Evolutionary conservation across 2,329 filamentous ascomycete species (phyloP).

Genomic region (Westerdykella ornata): DNA sequence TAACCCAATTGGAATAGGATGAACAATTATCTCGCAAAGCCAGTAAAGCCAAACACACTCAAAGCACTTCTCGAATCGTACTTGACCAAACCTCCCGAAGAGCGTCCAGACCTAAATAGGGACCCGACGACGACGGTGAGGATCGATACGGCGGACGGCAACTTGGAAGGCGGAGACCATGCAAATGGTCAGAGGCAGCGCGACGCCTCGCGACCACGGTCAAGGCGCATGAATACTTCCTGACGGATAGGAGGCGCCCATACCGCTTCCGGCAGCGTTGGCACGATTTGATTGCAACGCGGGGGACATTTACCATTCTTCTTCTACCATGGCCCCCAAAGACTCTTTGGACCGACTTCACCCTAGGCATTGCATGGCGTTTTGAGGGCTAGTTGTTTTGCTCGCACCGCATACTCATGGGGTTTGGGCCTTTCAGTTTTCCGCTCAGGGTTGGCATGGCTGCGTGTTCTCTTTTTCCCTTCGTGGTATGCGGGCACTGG

Average conservation of each 20-base stretch:
- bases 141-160: conserved; percentile 19
- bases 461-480: too few relatives aligned
- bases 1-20: conserved; percentile 43
- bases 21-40: conserved; percentile 96
- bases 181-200: not conserved
- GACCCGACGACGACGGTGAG: conserved; percentile 43
- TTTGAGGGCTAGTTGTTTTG: too few relatives aligned
- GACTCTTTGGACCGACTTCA: too few relatives aligned
- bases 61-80: conserved; percentile 74
- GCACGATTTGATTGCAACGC: too few relatives aligned
- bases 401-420: too few relatives aligned
- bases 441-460: too few relatives aligned
- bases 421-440: too few relatives aligned
- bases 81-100: conserved; percentile 41
- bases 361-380: too few relatives aligned
- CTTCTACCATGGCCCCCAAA: too few relatives aligned
- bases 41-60: conserved; percentile 74
- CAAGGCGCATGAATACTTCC: conserved; percentile 1
- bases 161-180: not conserved
- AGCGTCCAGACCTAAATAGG: conserved; percentile 40
- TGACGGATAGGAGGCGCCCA: not conserved
- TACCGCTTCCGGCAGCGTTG: too few relatives aligned
- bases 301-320: too few relatives aligned
- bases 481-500: too few relatives aligned
- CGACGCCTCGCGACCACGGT: not conserved